Evolutionary conservation across 352 stramenopile species (phyloP).

Genomic region (Pythium rhizo-oryzae): DNA sequence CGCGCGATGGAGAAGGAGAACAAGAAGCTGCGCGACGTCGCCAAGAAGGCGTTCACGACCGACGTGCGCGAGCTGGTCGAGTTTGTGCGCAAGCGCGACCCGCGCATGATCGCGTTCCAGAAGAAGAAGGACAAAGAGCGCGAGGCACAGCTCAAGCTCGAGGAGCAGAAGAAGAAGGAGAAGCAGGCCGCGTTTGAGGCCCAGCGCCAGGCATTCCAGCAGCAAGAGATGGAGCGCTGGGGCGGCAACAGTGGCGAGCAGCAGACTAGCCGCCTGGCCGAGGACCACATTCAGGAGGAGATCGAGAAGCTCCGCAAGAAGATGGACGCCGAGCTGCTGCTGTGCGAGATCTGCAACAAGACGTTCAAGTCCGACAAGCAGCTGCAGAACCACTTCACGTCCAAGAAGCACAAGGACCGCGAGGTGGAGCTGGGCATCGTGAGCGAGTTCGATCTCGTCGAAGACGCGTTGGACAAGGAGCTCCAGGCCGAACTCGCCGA

Average conservation of each 20-base stretch:
- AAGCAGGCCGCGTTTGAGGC: constrained; percentile 63
- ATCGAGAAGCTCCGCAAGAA: constrained; percentile 67
- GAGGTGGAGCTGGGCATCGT: constrained; percentile 69
- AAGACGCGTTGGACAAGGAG: constrained; percentile 63
- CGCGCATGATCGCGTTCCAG: constrained; percentile 62
- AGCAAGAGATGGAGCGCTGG: constrained; percentile 69
- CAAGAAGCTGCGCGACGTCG: constrained; percentile 81
- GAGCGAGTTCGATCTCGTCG: constrained; percentile 53
- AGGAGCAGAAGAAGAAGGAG: constrained; percentile 58
- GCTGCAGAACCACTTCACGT: constrained; percentile 76
- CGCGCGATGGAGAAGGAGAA: constrained; percentile 90
- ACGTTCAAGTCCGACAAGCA: constrained; percentile 87
- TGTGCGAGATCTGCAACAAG: constrained; percentile 84
- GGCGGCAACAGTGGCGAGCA: constrained; percentile 31
- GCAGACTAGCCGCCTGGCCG: constrained; percentile 51
- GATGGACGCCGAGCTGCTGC: constrained; percentile 64
- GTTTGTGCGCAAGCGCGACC: constrained; percentile 80
- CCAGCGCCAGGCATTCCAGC: constrained; percentile 65
- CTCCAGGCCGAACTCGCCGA: constrained; percentile 58
- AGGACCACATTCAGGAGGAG: constrained; percentile 66
- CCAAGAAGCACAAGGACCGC: constrained; percentile 83
- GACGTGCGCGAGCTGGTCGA: constrained; percentile 85
- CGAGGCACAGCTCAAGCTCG: constrained; percentile 41
- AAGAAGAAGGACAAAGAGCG: constrained; percentile 75
- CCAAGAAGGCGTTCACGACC: constrained; percentile 74